These are phyloP conservation scores for Kernera saxatilis DNA, from an alignment of 345 rosid genomes.

Conservation along the genomic window DNA sequence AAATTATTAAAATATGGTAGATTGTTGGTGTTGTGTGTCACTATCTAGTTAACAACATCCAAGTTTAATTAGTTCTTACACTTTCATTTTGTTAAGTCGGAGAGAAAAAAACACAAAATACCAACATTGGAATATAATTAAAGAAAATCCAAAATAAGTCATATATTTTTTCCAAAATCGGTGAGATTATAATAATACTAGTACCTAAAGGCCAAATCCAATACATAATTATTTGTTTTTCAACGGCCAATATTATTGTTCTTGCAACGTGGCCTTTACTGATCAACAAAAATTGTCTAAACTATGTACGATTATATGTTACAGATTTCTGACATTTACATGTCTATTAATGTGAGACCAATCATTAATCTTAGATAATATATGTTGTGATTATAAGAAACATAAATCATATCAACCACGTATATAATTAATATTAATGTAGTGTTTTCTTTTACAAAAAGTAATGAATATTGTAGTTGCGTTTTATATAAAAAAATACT, in stretches of 20 bases:
- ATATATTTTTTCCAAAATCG: not conserved
- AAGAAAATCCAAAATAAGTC: not conserved
- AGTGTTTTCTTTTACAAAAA: too few relatives aligned
- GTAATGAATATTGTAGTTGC: not conserved
- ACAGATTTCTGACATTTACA: not conserved
- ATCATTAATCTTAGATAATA: not conserved
- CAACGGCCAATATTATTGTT: not conserved
- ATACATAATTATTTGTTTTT: not conserved
- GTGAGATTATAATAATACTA: not conserved
- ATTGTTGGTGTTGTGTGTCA: too few relatives aligned
- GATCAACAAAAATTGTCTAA: not conserved
- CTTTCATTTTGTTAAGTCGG: too few relatives aligned
- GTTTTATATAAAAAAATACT: not conserved
- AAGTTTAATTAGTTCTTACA: too few relatives aligned
- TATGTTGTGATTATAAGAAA: not conserved
- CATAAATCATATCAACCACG: not conserved
- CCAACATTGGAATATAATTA: too few relatives aligned
- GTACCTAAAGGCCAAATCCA: not conserved
- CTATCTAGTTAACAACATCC: too few relatives aligned
- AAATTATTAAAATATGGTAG: too few relatives aligned
- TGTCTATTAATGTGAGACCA: not conserved
- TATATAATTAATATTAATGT: not conserved
- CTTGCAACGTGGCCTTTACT: not conserved
- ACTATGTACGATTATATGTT: not conserved
- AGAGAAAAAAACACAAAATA: not conserved